Conservation (phyloP, 2,329 filamentous ascomycete species). For the Fusarium annulatum region DNA sequence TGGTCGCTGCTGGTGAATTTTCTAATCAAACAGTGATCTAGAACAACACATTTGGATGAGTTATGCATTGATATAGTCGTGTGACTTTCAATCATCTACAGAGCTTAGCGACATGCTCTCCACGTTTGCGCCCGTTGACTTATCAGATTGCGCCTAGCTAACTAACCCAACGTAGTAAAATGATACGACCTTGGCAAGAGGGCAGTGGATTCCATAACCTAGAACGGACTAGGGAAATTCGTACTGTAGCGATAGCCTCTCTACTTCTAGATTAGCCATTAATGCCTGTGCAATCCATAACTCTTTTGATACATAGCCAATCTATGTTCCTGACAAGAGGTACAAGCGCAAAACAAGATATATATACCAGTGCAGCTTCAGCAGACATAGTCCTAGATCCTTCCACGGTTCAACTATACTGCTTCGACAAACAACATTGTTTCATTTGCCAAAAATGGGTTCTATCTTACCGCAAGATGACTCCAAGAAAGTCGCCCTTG, state of each 20-base stretch:
- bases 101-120: neutral
- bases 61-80: neutral
- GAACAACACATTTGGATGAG: neutral
- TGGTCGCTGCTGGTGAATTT: fast-evolving
- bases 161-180: neutral
- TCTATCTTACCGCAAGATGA: neutral
- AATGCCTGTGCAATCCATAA: neutral
- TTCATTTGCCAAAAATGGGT: neutral
- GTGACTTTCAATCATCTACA: neutral
- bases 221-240: neutral
- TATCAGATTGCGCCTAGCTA: neutral
- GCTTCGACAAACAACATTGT: neutral
- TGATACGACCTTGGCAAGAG: neutral
- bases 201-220: neutral
- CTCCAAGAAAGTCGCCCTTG: neutral
- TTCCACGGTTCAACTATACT: neutral
- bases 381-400: too few species aligned
- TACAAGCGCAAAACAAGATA: neutral
- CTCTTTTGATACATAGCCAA: neutral
- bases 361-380: neutral
- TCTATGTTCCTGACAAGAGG: neutral
- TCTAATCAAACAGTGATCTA: neutral
- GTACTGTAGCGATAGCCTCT: neutral
- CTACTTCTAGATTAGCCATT: neutral
- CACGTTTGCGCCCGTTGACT: neutral